Evolutionary conservation across 805 yeast genomes (phyloP).

Genomic region (Candida sonorensis): DNA sequence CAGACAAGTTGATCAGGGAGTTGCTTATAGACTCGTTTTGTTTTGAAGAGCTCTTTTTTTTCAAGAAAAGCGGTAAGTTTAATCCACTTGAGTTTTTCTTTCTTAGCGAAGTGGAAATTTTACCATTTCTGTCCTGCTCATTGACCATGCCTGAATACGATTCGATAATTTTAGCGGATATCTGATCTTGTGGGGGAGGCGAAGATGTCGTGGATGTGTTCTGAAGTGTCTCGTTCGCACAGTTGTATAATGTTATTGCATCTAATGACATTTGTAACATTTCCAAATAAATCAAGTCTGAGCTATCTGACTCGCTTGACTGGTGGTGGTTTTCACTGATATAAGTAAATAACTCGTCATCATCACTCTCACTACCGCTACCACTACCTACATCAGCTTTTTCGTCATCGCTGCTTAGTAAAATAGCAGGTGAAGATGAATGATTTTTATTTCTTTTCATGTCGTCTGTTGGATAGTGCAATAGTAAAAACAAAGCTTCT

Average conservation of each 20-base stretch:
- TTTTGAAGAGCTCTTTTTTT: not conserved
- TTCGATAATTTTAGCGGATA: slow-evolving; percentile 8
- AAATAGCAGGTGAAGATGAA: slow-evolving; percentile 10
- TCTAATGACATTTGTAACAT: slow-evolving; percentile 11
- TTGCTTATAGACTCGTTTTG: not conserved
- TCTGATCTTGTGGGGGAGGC: not conserved
- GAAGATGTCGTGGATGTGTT: no score
- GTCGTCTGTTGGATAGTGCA: slow-evolving; percentile 39
- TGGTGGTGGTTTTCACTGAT: slow-evolving; percentile 17
- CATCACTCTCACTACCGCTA: no score
- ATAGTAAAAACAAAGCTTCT: slow-evolving; percentile 39
- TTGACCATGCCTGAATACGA: slow-evolving; percentile 16
- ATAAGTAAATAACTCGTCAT: slow-evolving; percentile 16
- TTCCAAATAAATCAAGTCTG: slow-evolving; percentile 5
- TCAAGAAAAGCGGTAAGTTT: not conserved
- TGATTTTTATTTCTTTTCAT: slow-evolving; percentile 1
- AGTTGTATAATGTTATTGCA: slow-evolving; percentile 13
- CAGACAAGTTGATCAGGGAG: not conserved
- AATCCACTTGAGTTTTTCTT: not conserved
- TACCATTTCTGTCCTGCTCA: slow-evolving; percentile 13
- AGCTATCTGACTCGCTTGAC: not conserved
- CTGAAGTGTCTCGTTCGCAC: slow-evolving; percentile 1
- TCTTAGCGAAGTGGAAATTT: slow-evolving; percentile 10
- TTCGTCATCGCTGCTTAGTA: slow-evolving; percentile 3
- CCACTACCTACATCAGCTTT: no score